Percentiles rank a stretch among this genome's conserved stretches.
Conservation (phyloP, 257 asterid species). For the Nicotiana undulata region DNA sequence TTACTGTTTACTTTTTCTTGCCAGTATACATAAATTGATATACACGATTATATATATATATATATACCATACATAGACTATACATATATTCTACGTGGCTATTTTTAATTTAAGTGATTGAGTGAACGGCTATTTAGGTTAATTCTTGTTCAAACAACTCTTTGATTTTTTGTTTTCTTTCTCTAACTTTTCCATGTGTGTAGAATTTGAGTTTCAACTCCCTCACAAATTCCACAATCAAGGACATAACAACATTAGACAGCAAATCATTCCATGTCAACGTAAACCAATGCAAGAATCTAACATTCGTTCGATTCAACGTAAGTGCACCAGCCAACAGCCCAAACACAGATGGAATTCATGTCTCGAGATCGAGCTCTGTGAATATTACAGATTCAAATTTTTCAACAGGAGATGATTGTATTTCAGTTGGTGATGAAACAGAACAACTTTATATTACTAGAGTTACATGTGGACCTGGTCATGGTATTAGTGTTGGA, state of each 20-base stretch:
- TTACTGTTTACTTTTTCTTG: no score
- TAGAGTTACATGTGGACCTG: slow-evolving; percentile 30
- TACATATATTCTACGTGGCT: no score
- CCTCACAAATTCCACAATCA: slow-evolving; percentile 17
- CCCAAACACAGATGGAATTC: slow-evolving; percentile 43
- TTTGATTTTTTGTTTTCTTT: background rate
- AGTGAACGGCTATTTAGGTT: no score
- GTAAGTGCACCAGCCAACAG: slow-evolving; percentile 27
- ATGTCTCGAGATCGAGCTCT: slow-evolving; percentile 14
- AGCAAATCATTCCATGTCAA: slow-evolving; percentile 37
- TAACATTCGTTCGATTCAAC: slow-evolving; percentile 11
- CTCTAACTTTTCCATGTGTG: background rate
- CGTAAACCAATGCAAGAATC: slow-evolving; percentile 18
- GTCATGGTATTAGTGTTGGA: slow-evolving; percentile 36
- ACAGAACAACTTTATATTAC: slow-evolving; percentile 13
- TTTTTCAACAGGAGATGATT: slow-evolving; percentile 33
- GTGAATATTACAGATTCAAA: slow-evolving; percentile 14
- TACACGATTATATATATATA: no score
- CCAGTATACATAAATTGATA: no score
- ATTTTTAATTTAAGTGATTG: no score
- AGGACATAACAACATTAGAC: slow-evolving; percentile 14
- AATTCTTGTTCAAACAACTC: no score
- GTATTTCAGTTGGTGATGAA: slow-evolving; percentile 32
- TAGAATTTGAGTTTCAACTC: slow-evolving; percentile 24
- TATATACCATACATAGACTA: no score